phyloP scores from a whole-genome alignment of 2,329 filamentous ascomycete genomes.

The Fusarium mundagurra region DNA sequence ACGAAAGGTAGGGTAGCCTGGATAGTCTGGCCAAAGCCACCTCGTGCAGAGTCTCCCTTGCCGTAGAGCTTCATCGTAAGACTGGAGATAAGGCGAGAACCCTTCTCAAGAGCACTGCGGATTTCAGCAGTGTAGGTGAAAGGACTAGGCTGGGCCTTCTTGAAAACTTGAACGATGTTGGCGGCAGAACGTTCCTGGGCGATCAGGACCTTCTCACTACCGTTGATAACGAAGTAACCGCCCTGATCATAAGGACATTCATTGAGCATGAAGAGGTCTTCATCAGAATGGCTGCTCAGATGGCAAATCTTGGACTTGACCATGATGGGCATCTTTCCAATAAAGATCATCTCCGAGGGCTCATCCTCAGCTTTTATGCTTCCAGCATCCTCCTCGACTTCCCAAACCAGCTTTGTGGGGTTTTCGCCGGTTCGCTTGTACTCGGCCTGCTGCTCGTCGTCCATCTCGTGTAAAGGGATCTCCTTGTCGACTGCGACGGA shows the following conservation, averaged over 20 bases:
- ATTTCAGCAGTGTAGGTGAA: slow-evolving; percentile 96
- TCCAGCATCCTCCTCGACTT: slow-evolving; percentile 66
- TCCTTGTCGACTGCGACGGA: slow-evolving; percentile 82
- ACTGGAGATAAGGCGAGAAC: slow-evolving; percentile 92
- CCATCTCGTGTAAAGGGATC: slow-evolving; percentile 73
- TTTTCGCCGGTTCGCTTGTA: slow-evolving; percentile 64
- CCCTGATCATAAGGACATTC: slow-evolving; percentile 99
- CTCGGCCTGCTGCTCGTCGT: slow-evolving; percentile 69
- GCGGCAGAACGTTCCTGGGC: slow-evolving; percentile 97
- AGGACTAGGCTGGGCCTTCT: slow-evolving; percentile 92
- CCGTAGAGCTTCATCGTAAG: slow-evolving; percentile 90
- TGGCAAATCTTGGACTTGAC: slow-evolving; percentile 97
- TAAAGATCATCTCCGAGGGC: slow-evolving; percentile 80
- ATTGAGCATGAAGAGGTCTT: slow-evolving; percentile 88
- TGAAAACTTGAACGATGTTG: slow-evolving; percentile 99
- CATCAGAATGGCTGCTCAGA: slow-evolving; percentile 82
- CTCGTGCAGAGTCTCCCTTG: slow-evolving; percentile 81
- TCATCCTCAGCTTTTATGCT: slow-evolving; percentile 62
- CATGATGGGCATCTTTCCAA: slow-evolving; percentile 97
- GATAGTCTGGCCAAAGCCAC: slow-evolving; percentile 86
- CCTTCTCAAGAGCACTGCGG: slow-evolving; percentile 94
- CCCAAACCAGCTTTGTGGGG: slow-evolving; percentile 68
- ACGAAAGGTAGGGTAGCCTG: slow-evolving; percentile 93
- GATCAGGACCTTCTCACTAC: slow-evolving; percentile 97
- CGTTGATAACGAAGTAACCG: slow-evolving; percentile 99